Base-by-base conservation (phyloP, 2,329 filamentous ascomycete species). In the Ophiostoma sp. region DNA sequence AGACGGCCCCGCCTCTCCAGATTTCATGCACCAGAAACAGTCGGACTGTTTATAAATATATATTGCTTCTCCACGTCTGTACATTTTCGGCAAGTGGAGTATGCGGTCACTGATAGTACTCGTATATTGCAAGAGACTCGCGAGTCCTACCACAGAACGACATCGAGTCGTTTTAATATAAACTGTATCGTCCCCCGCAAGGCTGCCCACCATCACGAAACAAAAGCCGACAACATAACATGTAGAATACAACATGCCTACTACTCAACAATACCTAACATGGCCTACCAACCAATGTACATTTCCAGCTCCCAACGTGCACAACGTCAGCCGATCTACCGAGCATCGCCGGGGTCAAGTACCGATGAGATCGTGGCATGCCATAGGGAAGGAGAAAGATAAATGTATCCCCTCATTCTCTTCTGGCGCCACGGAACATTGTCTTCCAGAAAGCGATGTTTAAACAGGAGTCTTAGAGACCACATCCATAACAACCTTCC, bases 131-230 rank as follows among this genome's bases (percentile, higher is more conserved):
- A 28, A 55, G 17, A n/a, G 57, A 61, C 57, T 11, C 57, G 57
- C 57, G 57, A 61, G 57, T 61, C 57, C 57, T 61, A 61, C 57
- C 57, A 36, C 17, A 33, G 28, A 36, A 15, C 22, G 8, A 6
- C 8, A 9, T 17, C 33, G 36, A 5, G n/a, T 64, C 39, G 63
- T 11, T 55, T 69, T 55, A 52, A 69, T 69, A 52, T 69, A 69
- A 48, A 42, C 63, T 6, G 55, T 19, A 25, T 45, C 8, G n/a
- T 31, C 8, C 45, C 48, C 66, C 66, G 66, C 66, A 52, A 69
- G 48, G 48, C 48, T 69, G 31, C 66, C 66, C 66, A 50, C 66
- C 66, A 69, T 69, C 48, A 36, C 48, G n/a, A 55, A 55, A n/a
- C 50, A 31, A 48, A 50, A 55, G 66, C 48, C 31, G 39, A 22